Base-by-base conservation (phyloP, 768 basidiomycete genomes). In the Pleurotus tuoliensis region DNA sequence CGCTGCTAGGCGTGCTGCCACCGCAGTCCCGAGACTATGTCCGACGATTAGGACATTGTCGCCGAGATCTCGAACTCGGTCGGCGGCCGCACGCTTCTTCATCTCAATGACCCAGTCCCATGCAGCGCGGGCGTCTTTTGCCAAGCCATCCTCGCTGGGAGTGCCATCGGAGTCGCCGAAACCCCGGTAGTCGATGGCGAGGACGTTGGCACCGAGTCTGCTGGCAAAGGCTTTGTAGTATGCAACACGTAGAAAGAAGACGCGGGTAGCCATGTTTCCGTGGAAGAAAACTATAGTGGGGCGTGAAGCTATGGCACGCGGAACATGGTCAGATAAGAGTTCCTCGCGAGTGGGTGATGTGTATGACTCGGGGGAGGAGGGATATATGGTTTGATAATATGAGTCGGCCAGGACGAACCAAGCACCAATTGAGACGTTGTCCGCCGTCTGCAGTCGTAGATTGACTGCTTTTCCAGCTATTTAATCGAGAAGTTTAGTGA, bases 211-310 rank as follows among this genome's bases (percentile, higher is more conserved):
- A 15, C 75, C 73, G 5, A 92, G 72, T 1, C 87, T 80, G 2
- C 85, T 80, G 0, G 89, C 78, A 64, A 87, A 86, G 0, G 81
- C 76, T 15, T 77, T 71, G 65, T 92, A 92, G 39, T 85, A 78
- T 15, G 76, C 78, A n/a, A 94, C 75, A 9, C 95, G 88, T 41
- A 76, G 79, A 1, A 72, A 60, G 5, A 82, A 76, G 0, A 90
- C 90, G 13, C 95, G 83, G 0, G 90, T 93, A 0, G 78, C 94
- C 0, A 86, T 88, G 59, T 96, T 96, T 8, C 96, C 96, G 61
- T 98, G 96, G 43, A 95, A 76, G 72, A 90, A 96, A n/a, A 98
- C 75, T n/a, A 96, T 74, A 0, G 89, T 94, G 0, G 92, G 92
- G 24, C 78, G 70, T 1, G 72, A 60, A 11, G 72, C 69, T 15